Percentiles rank a stretch among this genome's conserved stretches.
phyloP scores from a whole-genome alignment of 2,329 filamentous ascomycete species.

The Apiospora rasikravindrae region DNA sequence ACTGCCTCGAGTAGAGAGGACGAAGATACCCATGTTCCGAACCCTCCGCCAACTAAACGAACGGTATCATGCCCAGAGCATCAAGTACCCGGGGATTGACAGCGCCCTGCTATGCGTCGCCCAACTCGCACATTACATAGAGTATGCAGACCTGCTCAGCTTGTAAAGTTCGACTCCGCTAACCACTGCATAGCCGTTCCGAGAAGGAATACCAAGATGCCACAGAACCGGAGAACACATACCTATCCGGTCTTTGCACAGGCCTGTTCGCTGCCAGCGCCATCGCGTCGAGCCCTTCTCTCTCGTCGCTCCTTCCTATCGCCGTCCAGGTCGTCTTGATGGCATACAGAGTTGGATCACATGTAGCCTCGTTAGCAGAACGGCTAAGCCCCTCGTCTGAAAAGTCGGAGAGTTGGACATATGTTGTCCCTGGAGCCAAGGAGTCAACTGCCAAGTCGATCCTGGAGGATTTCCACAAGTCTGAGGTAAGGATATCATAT shows the following conservation, averaged over 20 bases:
- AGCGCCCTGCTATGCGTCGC: constrained; percentile 68
- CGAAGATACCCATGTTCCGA: constrained; percentile 65
- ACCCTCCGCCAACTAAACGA: constrained; percentile 69
- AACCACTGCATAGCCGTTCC: constrained; percentile 47
- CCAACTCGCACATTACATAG: constrained; percentile 72
- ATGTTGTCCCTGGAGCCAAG: constrained; percentile 63
- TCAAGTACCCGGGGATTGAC: constrained; percentile 67
- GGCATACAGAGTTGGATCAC: constrained; percentile 67
- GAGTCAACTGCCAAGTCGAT: constrained; percentile 56
- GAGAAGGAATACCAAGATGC: constrained; percentile 62
- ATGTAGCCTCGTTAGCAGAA: constrained; percentile 58
- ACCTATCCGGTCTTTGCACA: constrained; percentile 70
- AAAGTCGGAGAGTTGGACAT: constrained; percentile 69
- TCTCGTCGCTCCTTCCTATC: constrained; percentile 65
- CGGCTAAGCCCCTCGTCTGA: constrained; percentile 45
- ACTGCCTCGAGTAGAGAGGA: constrained; percentile 61
- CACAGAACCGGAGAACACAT: constrained; percentile 54
- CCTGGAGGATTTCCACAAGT: constrained; percentile 62
- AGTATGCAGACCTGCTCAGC: constrained; percentile 51
- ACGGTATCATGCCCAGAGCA: constrained; percentile 61
- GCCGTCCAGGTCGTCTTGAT: constrained; percentile 68
- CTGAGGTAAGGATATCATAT: constrained; percentile 47
- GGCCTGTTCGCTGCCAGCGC: constrained; percentile 73
- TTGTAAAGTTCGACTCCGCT: constrained; percentile 29
- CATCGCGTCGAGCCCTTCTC: constrained; percentile 65